phyloP scores from a whole-genome alignment of 257 asterid genomes.

The Gentiana macrophylla region DNA sequence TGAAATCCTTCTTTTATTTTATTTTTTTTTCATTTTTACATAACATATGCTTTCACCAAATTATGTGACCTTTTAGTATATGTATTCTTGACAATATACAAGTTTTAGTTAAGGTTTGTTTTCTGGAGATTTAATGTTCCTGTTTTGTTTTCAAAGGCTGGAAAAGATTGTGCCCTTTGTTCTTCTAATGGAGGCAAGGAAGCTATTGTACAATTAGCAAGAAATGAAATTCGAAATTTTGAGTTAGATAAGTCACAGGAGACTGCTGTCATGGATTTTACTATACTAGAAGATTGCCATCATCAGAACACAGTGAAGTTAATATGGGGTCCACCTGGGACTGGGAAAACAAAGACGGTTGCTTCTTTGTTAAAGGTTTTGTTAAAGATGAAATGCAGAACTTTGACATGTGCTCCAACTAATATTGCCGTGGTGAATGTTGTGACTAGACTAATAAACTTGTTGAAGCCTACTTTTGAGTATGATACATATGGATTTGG shows the following conservation, averaged over 20 bases:
- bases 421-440: slow-evolving; percentile 49
- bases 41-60: not conserved
- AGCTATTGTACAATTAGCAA: slow-evolving; percentile 6
- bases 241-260: slow-evolving; percentile 46
- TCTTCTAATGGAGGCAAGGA: slow-evolving; percentile 3
- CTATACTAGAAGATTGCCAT: slow-evolving; percentile 31
- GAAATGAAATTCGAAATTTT: slow-evolving; percentile 7
- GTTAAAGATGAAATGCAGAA: slow-evolving; percentile 34
- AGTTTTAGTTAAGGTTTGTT: not conserved
- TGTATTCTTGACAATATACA: not conserved
- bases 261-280: slow-evolving; percentile 38
- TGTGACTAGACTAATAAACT: slow-evolving; percentile 29
- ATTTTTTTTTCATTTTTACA: not conserved
- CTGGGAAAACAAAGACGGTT: slow-evolving; percentile 63
- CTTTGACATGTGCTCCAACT: slow-evolving; percentile 66
- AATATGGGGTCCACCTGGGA: slow-evolving; percentile 91
- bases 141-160: slow-evolving; percentile 11
- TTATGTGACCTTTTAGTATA: too few relatives aligned
- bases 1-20: too few relatives aligned
- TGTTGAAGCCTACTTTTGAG: slow-evolving; percentile 13
- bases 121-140: too few relatives aligned
- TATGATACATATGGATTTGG: slow-evolving; percentile 50
- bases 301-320: slow-evolving; percentile 37
- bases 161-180: slow-evolving; percentile 32
- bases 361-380: slow-evolving; percentile 31